phyloP scores from a whole-genome alignment of 495 filamentous ascomycete genomes.

The Penicillium flavigenum region DNA sequence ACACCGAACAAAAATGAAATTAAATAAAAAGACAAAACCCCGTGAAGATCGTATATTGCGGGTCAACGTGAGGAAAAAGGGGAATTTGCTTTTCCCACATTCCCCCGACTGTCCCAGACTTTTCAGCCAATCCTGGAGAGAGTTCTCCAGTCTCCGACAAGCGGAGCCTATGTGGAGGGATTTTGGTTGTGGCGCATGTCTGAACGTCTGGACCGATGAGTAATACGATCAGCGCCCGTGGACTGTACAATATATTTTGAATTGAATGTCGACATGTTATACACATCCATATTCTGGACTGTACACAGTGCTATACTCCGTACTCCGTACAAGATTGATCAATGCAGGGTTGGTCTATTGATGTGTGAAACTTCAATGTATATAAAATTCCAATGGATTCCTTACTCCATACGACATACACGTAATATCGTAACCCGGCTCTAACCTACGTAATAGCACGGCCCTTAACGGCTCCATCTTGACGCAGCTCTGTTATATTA shows the following conservation, averaged over 20 bases:
- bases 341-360: too few relatives aligned
- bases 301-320: too few relatives aligned
- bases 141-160: conserved; percentile 6
- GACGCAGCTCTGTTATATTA: background rate
- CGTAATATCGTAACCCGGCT: background rate
- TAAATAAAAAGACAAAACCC: background rate
- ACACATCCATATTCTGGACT: too few relatives aligned
- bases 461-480: background rate
- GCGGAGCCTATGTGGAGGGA: conserved; percentile 5
- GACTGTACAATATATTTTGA: too few relatives aligned
- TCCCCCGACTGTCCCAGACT: conserved; percentile 6
- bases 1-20: background rate
- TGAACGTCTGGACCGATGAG: background rate
- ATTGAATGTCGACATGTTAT: too few relatives aligned
- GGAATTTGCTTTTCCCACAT: conserved; percentile 9
- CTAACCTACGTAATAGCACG: background rate
- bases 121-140: conserved; percentile 6
- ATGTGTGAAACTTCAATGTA: too few relatives aligned
- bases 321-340: too few relatives aligned
- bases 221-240: background rate
- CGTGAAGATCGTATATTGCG: conserved; percentile 6
- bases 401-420: background rate
- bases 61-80: background rate
- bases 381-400: background rate
- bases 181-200: background rate